These are phyloP conservation scores for Penicillium sp. DNA, from an alignment of 2,329 filamentous ascomycete genomes.

Conservation along the genomic window DNA sequence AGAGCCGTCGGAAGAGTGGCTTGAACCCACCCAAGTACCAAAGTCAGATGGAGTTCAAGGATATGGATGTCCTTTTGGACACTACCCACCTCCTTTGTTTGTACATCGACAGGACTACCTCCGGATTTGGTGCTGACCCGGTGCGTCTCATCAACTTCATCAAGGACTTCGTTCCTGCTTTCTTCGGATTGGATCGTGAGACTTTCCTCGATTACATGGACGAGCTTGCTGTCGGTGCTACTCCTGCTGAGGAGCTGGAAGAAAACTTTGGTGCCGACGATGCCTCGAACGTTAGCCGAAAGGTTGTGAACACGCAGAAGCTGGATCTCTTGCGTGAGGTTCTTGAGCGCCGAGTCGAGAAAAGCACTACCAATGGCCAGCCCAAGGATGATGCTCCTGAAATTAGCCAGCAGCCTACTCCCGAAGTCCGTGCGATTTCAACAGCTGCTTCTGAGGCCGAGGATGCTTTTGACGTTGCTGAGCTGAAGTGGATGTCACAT, in stretches of 20 bases:
- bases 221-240: constrained; percentile 67
- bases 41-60: constrained; percentile 70
- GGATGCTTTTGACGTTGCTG: constrained; percentile 52
- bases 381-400: constrained; percentile 79
- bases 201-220: constrained; percentile 64
- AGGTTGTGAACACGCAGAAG: constrained; percentile 65
- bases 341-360: constrained; percentile 73
- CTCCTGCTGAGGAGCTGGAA: constrained; percentile 75
- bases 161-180: constrained; percentile 70
- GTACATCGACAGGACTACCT: constrained; percentile 48
- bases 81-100: constrained; percentile 48
- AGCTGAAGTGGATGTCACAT: constrained; percentile 60
- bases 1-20: constrained; percentile 64
- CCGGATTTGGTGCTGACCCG: constrained; percentile 61
- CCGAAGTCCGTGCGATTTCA: constrained; percentile 58
- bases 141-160: constrained; percentile 73
- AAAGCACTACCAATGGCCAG: constrained; percentile 56
- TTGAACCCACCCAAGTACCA: constrained; percentile 66
- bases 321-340: constrained; percentile 77
- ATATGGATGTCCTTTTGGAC: constrained; percentile 63
- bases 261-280: constrained; percentile 65
- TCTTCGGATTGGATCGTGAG: constrained; percentile 73
- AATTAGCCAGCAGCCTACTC: constrained; percentile 83
- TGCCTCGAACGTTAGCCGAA: constrained; percentile 66
- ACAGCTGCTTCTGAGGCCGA: constrained; percentile 49